Base-by-base conservation (phyloP, 768 basidiomycete species). In the Butyriboletus loyo region DNA sequence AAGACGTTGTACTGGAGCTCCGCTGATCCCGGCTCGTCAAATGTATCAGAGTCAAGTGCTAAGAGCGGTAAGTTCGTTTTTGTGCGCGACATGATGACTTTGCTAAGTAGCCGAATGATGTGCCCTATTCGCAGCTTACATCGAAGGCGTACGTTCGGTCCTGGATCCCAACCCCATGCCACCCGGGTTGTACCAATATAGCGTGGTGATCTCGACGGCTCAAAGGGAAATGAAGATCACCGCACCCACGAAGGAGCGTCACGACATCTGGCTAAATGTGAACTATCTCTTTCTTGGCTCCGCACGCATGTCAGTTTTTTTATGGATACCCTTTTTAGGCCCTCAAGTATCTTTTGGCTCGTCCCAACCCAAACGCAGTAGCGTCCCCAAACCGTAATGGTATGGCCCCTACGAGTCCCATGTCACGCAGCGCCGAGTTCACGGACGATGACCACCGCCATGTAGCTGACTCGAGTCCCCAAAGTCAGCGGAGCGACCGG, bases 201-300 rank as follows among this genome's bases (percentile, higher is more conserved):
- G 91, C 56, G 88, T 99, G 24, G 77, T 99, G 38, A 85, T 99
- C 51, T 86, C 91, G 22, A 97, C 95, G 0, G 89, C 92, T 11
- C 89, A 93, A 56, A 80, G 96, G 52, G 97, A 99, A 72, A 97
- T 98, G 85, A 96, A 97, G 75, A 87, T 99, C 64, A 98, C 97
- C n/a, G 94, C 94, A 7, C 87, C 89, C 2, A 95, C 87, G 8
- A 90, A 91, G 66, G 97, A 98, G 59, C 80, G 95, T 49, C 97
- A 99, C 65, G 95, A 98, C 61, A 93, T 98, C 55, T 99, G 97
- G 97, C 75, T 92, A 48, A 89, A 86, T 70, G 93, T 94, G 69
- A 53, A 85, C 75, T 6, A 34, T 35, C 37, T 57, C 46, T 56
- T 28, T 7, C 44, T 54, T 52, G 24, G 50, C 30, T 53, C 50